These are phyloP conservation scores for Pleurotus cornucopiae DNA, from an alignment of 768 basidiomycete genomes.

Conservation along the genomic window DNA sequence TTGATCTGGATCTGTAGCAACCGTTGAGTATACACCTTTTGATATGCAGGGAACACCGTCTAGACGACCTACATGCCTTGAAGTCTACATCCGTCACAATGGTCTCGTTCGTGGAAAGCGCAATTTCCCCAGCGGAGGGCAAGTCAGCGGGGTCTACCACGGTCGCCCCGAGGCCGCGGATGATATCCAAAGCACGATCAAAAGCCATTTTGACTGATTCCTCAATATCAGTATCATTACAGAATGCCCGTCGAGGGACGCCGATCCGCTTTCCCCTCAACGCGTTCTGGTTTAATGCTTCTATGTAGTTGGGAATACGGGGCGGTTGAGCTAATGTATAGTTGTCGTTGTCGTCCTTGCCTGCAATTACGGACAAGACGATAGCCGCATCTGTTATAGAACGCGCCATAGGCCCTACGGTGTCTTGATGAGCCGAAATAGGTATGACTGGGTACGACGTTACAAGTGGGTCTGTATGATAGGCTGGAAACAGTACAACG, in stretches of 20 bases:
- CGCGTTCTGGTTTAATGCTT: slow-evolving; percentile 44
- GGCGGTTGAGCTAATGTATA: slow-evolving; percentile 50
- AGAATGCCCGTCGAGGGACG: slow-evolving; percentile 40
- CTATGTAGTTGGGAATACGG: slow-evolving; percentile 49
- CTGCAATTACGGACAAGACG: slow-evolving; percentile 53
- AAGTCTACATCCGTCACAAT: slow-evolving; percentile 85
- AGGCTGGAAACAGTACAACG: not conserved
- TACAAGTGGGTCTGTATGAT: not conserved
- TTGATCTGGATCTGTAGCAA: not conserved
- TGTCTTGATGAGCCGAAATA: slow-evolving; percentile 53
- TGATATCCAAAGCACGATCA: slow-evolving; percentile 30
- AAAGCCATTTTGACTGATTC: slow-evolving; percentile 33
- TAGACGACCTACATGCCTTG: slow-evolving; percentile 36
- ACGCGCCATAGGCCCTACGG: slow-evolving; percentile 53
- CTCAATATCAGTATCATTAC: slow-evolving; percentile 28
- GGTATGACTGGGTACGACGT: slow-evolving; percentile 40
- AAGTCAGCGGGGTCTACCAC: slow-evolving; percentile 63
- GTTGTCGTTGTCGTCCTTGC: slow-evolving; percentile 50
- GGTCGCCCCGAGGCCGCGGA: slow-evolving; percentile 39
- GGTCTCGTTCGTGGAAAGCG: slow-evolving; percentile 66
- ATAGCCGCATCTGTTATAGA: slow-evolving; percentile 52
- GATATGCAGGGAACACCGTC: no score
- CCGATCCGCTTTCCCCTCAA: slow-evolving; percentile 51
- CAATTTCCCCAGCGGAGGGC: slow-evolving; percentile 53
- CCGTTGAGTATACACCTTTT: not conserved